A percentile compares a stretch with the other conserved stretches of the same genome.
phyloP scores from a whole-genome alignment of 495 filamentous ascomycete genomes.

The Trichoderma virens region DNA sequence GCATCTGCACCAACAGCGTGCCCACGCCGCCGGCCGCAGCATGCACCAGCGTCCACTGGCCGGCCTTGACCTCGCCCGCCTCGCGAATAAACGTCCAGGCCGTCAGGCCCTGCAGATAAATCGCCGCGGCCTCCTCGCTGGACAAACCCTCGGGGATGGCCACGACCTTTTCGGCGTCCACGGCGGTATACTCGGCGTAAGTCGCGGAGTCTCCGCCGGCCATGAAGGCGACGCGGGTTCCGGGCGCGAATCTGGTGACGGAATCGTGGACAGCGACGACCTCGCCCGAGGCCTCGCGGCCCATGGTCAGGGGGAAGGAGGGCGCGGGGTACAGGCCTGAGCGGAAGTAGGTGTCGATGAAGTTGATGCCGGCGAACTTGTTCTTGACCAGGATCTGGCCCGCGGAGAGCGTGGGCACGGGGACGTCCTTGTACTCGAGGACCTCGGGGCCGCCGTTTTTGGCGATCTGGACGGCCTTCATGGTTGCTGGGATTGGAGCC shows the following conservation, averaged over 20 bases:
- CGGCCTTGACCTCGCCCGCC: slow-evolving; percentile 60
- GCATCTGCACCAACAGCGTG: slow-evolving; percentile 65
- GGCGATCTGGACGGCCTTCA: slow-evolving; percentile 12
- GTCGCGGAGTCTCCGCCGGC: slow-evolving; percentile 29
- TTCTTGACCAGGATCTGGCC: slow-evolving; percentile 79
- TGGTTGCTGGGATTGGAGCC: slow-evolving; percentile 9
- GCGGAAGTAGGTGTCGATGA: slow-evolving; percentile 83
- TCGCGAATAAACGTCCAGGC: slow-evolving; percentile 78
- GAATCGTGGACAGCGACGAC: slow-evolving; percentile 33
- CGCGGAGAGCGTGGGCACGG: slow-evolving; percentile 57
- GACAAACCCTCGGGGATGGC: slow-evolving; percentile 58
- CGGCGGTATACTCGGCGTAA: slow-evolving; percentile 71
- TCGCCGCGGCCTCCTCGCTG: slow-evolving; percentile 57
- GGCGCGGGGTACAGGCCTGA: slow-evolving; percentile 73
- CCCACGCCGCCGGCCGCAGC: slow-evolving; percentile 90
- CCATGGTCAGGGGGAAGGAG: slow-evolving; percentile 66
- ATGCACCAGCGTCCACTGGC: slow-evolving; percentile 81
- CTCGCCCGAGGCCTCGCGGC: slow-evolving; percentile 63
- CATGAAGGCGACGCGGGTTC: slow-evolving; percentile 64
- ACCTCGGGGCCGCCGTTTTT: slow-evolving; percentile 13
- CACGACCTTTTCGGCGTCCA: slow-evolving; percentile 46
- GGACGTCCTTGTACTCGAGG: slow-evolving; percentile 38
- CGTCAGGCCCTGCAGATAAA: slow-evolving; percentile 76
- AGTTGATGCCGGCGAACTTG: slow-evolving; percentile 74
- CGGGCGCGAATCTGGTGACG: slow-evolving; percentile 43